phyloP scores from a whole-genome alignment of 306 rosid species.

The Pachyrhizus erosus region DNA sequence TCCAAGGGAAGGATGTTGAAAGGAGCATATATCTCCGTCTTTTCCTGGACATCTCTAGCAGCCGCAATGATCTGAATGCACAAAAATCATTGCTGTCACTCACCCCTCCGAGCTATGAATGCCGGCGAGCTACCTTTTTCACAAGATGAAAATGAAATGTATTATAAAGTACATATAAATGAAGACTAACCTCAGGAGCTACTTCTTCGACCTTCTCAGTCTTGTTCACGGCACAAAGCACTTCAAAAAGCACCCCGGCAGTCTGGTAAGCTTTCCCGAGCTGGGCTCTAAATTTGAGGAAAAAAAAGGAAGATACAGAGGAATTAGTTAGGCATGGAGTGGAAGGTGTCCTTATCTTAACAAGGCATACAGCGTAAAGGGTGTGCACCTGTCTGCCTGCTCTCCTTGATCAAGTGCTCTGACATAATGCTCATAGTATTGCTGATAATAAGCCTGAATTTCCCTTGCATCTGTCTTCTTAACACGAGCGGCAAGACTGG shows the following conservation, averaged over 20 bases:
- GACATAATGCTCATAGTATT: constrained; percentile 88
- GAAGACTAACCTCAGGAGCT: constrained; percentile 87
- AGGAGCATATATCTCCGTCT: constrained; percentile 88
- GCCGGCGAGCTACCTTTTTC: constrained; percentile 12
- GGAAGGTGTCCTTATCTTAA: background rate
- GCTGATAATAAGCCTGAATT: constrained; percentile 89
- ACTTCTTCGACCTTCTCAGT: constrained; percentile 98
- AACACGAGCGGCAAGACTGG: constrained; percentile 73
- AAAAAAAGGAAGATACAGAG: background rate
- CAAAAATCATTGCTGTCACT: constrained; percentile 20
- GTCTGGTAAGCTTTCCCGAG: constrained; percentile 95
- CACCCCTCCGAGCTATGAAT: background rate
- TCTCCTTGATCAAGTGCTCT: constrained; percentile 93
- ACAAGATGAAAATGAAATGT: constrained; percentile 29
- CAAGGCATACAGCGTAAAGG: background rate
- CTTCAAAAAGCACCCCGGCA: constrained; percentile 96
- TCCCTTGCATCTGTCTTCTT: constrained; percentile 97
- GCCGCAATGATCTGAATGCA: constrained; percentile 87
- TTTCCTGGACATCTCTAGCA: constrained; percentile 98
- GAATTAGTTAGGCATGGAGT: background rate
- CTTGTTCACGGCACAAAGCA: constrained; percentile 95
- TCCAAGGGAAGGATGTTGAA: constrained; percentile 96
- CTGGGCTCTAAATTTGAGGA: constrained; percentile 66
- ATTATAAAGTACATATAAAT: background rate
- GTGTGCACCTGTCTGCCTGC: constrained; percentile 76